These are phyloP conservation scores for Chlamydomonas sphaeroides DNA, from an alignment of 139 green algal genomes.

Conservation along the genomic window DNA sequence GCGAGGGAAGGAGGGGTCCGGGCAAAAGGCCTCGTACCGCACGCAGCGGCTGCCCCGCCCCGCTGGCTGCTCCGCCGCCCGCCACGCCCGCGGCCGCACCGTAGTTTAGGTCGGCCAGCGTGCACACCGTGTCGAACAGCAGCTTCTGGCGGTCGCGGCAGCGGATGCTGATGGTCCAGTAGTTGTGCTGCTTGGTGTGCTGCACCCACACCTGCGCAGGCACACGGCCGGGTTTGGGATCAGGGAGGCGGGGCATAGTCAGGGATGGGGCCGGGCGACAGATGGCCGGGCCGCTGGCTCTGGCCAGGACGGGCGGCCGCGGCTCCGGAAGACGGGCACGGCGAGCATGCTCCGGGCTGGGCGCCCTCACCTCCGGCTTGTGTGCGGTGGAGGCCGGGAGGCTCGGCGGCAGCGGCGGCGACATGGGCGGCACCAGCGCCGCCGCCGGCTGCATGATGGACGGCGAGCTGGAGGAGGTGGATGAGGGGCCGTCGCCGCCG, in stretches of 20 bases:
- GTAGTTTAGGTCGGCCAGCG: slow-evolving; percentile 85
- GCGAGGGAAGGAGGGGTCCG: too few species aligned
- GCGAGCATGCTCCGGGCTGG: too few species aligned
- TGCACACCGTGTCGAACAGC: slow-evolving; percentile 85
- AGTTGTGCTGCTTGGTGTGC: slow-evolving; percentile 47
- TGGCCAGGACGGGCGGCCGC: too few species aligned
- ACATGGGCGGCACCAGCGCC: slow-evolving; percentile 13
- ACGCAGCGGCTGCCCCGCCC: too few species aligned
- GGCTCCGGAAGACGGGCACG: too few species aligned
- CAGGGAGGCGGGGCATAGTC: too few species aligned
- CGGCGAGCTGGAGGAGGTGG: not conserved
- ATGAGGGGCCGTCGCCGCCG: not conserved
- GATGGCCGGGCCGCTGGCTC: too few species aligned
- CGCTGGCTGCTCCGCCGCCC: not conserved
- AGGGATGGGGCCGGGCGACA: too few species aligned
- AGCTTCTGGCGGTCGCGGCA: slow-evolving; percentile 87
- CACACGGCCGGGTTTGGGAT: too few species aligned
- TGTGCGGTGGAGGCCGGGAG: not conserved
- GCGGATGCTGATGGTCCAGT: slow-evolving; percentile 80
- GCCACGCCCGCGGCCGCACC: not conserved
- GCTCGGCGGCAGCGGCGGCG: not conserved
- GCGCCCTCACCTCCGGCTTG: slow-evolving; percentile 35
- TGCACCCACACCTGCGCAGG: slow-evolving; percentile 15
- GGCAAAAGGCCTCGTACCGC: too few species aligned
- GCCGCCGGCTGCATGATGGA: not conserved